Conservation (phyloP, 805 yeast genomes). For the Yarrowia phangngaensis region DNA sequence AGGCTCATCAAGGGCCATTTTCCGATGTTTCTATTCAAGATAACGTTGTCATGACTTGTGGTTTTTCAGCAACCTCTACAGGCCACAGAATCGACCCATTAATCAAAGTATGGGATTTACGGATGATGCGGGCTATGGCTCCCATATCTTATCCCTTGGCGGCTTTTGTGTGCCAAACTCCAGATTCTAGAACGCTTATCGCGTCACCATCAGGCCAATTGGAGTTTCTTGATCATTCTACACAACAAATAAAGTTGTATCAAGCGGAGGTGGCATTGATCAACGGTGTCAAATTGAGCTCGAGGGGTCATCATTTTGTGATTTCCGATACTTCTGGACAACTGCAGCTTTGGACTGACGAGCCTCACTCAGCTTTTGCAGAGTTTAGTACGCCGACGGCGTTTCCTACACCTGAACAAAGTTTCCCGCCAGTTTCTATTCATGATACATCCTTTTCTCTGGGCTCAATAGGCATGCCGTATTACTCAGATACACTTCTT, state of each 20-base stretch:
- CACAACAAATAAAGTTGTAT: slow-evolving; percentile 54
- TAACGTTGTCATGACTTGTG: slow-evolving; percentile 60
- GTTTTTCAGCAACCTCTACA: slow-evolving; percentile 59
- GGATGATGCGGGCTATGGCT: slow-evolving; percentile 63
- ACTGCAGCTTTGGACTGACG: slow-evolving; percentile 66
- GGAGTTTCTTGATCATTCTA: slow-evolving; percentile 77
- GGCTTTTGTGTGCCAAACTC: slow-evolving; percentile 75
- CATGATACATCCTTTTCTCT: slow-evolving; percentile 54
- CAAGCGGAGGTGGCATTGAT: slow-evolving; percentile 59
- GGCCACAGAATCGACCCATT: slow-evolving; percentile 67
- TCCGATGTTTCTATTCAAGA: slow-evolving; percentile 42
- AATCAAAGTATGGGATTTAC: slow-evolving; percentile 74
- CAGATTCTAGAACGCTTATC: slow-evolving; percentile 74
- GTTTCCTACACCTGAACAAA: slow-evolving; percentile 45
- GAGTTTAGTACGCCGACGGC: slow-evolving; percentile 49
- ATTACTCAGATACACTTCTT: slow-evolving; percentile 67
- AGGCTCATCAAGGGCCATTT: slow-evolving; percentile 42
- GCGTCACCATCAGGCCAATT: slow-evolving; percentile 82
- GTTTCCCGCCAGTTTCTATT: slow-evolving; percentile 33
- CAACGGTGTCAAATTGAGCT: slow-evolving; percentile 52
- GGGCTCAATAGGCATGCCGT: slow-evolving; percentile 78
- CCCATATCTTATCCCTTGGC: slow-evolving; percentile 90
- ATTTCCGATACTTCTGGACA: slow-evolving; percentile 61
- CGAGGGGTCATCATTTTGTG: slow-evolving; percentile 73
- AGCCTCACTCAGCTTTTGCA: slow-evolving; percentile 45